Percentiles rank a stretch among this genome's conserved stretches.
phyloP scores from a whole-genome alignment of 179 eudicot species.

The Heliamphora ciliata region DNA sequence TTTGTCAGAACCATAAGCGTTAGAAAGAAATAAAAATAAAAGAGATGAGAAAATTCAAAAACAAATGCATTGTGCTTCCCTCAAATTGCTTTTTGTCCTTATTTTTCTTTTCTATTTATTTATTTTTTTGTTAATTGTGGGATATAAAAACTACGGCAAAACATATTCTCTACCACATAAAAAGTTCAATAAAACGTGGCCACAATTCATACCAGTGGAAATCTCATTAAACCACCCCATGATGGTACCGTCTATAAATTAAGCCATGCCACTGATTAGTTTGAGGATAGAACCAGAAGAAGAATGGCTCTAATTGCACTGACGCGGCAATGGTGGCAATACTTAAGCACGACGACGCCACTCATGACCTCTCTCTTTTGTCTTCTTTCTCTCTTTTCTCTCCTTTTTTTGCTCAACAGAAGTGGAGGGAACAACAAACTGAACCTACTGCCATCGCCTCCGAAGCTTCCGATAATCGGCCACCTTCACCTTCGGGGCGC shows the following conservation, averaged over 20 bases:
- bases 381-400: neutral
- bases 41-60: too few species aligned
- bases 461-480: neutral
- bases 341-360: neutral
- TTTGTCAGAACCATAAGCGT: too few species aligned
- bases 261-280: neutral
- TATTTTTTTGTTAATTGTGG: too few species aligned
- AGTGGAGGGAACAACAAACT: neutral
- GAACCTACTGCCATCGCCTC: neutral
- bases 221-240: too few species aligned
- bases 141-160: too few species aligned
- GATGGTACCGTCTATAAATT: neutral
- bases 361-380: neutral
- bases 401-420: neutral
- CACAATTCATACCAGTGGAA: too few species aligned
- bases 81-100: too few species aligned
- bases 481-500: constrained; percentile 3
- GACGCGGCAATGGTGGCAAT: neutral
- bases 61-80: too few species aligned
- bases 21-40: too few species aligned
- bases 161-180: too few species aligned
- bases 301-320: neutral
- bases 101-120: too few species aligned
- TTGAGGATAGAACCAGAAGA: neutral
- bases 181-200: too few species aligned